Evolutionary conservation across 2,329 filamentous ascomycete genomes (phyloP).

Genomic region (Simplicillium sp.): DNA sequence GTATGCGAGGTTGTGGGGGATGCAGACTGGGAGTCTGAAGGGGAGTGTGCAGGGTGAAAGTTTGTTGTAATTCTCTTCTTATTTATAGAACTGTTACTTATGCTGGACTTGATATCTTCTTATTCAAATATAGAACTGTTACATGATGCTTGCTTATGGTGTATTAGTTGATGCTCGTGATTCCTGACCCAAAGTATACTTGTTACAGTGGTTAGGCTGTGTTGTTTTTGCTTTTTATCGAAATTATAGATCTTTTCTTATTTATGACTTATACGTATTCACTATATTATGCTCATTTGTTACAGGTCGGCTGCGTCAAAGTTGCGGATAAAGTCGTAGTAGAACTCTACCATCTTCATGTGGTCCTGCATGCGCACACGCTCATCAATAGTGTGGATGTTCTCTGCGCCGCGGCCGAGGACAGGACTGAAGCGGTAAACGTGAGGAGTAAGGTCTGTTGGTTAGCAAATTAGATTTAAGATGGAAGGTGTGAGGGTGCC

Average conservation of each 20-base stretch:
- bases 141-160: too few relatives aligned
- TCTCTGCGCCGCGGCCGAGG: slow-evolving; percentile 11
- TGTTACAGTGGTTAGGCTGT: too few relatives aligned
- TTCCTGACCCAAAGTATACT: too few relatives aligned
- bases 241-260: too few relatives aligned
- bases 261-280: too few relatives aligned
- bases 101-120: too few relatives aligned
- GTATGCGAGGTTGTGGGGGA: slow-evolving; percentile 42
- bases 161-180: too few relatives aligned
- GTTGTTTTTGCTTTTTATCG: too few relatives aligned
- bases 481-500: slow-evolving; percentile 1
- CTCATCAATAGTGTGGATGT: slow-evolving; percentile 34
- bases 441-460: slow-evolving; percentile 19
- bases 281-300: too few relatives aligned
- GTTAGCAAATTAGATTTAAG: background rate
- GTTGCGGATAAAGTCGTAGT: slow-evolving; percentile 32
- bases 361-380: slow-evolving; percentile 27
- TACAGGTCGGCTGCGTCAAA: slow-evolving; percentile 27
- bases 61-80: too few relatives aligned
- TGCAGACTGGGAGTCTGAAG: slow-evolving; percentile 24
- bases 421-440: slow-evolving; percentile 35
- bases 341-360: slow-evolving; percentile 31
- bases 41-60: background rate
- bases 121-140: too few relatives aligned
- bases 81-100: too few relatives aligned